phyloP scores from a whole-genome alignment of 2,329 filamentous ascomycete genomes.

The Neofusicoccum umdonicola region DNA sequence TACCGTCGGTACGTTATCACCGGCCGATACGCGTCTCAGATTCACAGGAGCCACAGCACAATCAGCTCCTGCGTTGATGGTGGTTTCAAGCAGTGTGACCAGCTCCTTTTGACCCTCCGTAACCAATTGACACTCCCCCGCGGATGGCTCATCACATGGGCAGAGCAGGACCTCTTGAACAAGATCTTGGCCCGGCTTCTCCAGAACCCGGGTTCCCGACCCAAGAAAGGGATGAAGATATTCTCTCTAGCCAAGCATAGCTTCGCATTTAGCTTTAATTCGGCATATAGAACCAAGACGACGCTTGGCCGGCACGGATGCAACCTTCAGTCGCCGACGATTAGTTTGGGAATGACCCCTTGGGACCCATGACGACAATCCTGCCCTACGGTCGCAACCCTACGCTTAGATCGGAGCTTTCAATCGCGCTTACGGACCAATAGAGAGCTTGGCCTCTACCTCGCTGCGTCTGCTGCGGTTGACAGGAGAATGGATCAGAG shows the following conservation, averaged over 20 bases:
- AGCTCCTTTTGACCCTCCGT: background rate
- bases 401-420: background rate
- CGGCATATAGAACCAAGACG: background rate
- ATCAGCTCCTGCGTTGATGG: background rate
- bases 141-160: background rate
- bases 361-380: constrained; percentile 5
- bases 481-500: constrained; percentile 14
- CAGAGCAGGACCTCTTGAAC: too few species aligned
- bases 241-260: background rate
- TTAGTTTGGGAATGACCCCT: constrained; percentile 13
- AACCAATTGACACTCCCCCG: too few species aligned
- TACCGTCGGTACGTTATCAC: background rate
- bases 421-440: background rate
- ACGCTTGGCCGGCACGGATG: constrained; percentile 15
- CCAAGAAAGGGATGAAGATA: constrained; percentile 13
- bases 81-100: background rate
- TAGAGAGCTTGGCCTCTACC: background rate
- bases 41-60: background rate
- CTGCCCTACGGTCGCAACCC: background rate
- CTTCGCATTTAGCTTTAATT: background rate
- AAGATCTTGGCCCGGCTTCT: background rate
- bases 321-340: background rate
- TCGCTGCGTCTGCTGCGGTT: background rate
- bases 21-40: background rate
- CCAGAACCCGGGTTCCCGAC: background rate